A percentile compares a stretch with the other conserved stretches of the same genome.
Conservation (phyloP, 2,329 filamentous ascomycete species). For the Alternaria novae-zelandiae region DNA sequence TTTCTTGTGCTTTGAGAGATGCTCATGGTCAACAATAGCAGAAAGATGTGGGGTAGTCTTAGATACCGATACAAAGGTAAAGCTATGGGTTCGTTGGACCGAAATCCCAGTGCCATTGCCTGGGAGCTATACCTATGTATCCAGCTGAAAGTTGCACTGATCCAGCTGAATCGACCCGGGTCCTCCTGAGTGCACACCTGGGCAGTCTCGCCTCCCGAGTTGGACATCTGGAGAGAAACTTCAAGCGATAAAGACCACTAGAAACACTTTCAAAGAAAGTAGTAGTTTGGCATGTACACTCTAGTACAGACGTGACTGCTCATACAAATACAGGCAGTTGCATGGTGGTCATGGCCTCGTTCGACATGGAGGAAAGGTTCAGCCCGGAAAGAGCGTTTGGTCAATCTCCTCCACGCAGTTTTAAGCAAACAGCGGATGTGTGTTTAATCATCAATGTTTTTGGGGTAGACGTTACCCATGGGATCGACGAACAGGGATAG, state of each 20-base stretch:
- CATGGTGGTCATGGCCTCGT: not conserved
- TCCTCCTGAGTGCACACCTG: not conserved
- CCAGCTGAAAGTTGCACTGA: not conserved
- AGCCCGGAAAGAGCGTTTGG: not conserved
- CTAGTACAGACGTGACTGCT: not conserved
- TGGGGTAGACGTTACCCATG: not conserved
- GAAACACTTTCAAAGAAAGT: not conserved
- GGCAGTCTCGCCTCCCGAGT: not conserved
- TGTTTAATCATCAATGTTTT: not conserved
- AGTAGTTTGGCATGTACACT: not conserved
- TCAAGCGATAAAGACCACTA: not conserved
- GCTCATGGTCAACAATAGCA: not conserved
- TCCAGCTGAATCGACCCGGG: not conserved
- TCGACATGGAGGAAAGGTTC: not conserved
- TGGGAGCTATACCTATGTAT: not conserved
- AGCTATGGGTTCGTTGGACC: not conserved
- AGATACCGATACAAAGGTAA: not conserved
- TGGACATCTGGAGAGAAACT: not conserved
- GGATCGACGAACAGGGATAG: not conserved
- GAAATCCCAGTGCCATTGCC: not conserved
- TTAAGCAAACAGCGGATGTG: not conserved
- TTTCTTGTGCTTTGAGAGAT: not conserved
- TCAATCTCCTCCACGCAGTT: not conserved
- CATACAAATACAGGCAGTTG: not conserved
- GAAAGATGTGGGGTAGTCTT: not conserved